Evolutionary conservation across 805 yeast species (phyloP).

Genomic region (Candida hungchunana): DNA sequence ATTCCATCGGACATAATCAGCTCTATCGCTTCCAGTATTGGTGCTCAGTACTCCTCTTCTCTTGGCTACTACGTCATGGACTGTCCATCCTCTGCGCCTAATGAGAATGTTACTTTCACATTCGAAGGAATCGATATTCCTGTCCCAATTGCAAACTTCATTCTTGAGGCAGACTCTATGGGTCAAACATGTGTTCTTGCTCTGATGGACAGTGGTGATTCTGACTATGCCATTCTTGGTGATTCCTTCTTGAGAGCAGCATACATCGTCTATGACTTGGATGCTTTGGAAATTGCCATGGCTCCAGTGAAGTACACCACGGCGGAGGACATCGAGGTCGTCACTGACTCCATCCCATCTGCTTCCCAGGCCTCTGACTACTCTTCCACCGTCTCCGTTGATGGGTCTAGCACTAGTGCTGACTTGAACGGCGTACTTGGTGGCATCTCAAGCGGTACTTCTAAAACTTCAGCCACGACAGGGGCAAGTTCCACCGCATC

Average conservation of each 20-base stretch:
- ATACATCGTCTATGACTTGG: conserved; percentile 54
- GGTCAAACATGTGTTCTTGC: conserved; percentile 42
- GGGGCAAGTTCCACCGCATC: conserved; percentile 3
- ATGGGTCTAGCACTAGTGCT: conserved; percentile 10
- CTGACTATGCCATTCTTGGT: conserved; percentile 40
- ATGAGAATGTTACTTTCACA: conserved; percentile 29
- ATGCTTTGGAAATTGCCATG: conserved; percentile 37
- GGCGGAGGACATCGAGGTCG: conserved; percentile 40
- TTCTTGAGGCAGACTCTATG: conserved; percentile 23
- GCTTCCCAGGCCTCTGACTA: conserved; percentile 45
- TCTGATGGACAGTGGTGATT: conserved; percentile 31
- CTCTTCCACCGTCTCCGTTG: conserved; percentile 33
- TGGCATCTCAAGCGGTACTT: not conserved
- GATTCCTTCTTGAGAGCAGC: conserved; percentile 49
- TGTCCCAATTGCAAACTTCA: conserved; percentile 41
- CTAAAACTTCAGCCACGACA: conserved; percentile 2
- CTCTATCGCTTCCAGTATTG: conserved; percentile 35
- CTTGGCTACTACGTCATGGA: conserved; percentile 43
- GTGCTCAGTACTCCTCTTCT: conserved; percentile 38
- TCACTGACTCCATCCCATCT: conserved; percentile 44
- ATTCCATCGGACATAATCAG: conserved; percentile 36
- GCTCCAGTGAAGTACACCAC: conserved; percentile 41
- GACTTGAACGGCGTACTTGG: conserved; percentile 8
- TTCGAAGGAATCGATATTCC: conserved; percentile 56
- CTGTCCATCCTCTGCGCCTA: conserved; percentile 31